Evolutionary conservation across 495 filamentous ascomycete genomes (phyloP).

Genomic region (Penicillium egyptiacum): DNA sequence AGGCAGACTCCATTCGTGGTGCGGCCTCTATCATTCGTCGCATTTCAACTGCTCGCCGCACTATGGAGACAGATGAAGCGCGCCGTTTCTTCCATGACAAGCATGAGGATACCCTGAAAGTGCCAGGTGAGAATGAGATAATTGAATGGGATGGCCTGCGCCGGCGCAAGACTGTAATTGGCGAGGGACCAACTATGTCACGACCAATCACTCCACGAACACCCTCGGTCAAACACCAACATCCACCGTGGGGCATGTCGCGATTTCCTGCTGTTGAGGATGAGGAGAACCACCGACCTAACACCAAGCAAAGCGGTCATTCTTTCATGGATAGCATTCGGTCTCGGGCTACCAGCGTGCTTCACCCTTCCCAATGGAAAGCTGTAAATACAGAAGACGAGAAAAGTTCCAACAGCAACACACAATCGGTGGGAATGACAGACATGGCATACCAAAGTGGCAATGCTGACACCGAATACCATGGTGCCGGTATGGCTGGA

Average conservation of each 20-base stretch:
- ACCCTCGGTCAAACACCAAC: conserved; percentile 51
- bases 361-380: conserved; percentile 35
- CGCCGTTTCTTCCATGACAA: conserved; percentile 77
- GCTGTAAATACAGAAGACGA: conserved; percentile 35
- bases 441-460: conserved; percentile 35
- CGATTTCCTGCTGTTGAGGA: conserved; percentile 69
- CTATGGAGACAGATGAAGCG: conserved; percentile 78
- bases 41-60: conserved; percentile 72
- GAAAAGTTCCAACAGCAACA: conserved; percentile 13
- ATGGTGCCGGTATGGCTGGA: conserved; percentile 18
- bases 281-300: conserved; percentile 34
- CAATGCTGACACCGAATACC: conserved; percentile 47
- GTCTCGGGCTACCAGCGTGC: conserved; percentile 41
- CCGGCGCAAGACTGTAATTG: conserved; percentile 71
- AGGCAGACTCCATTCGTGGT: conserved; percentile 93
- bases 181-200: conserved; percentile 45
- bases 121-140: conserved; percentile 71
- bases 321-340: conserved; percentile 62
- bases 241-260: conserved; percentile 88
- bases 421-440: conserved; percentile 4
- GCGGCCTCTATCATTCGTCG: conserved; percentile 85
- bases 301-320: conserved; percentile 35
- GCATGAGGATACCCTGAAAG: conserved; percentile 65
- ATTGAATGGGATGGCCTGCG: conserved; percentile 94
- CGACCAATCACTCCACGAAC: conserved; percentile 30